Evolutionary conservation across 225 moss, liverwort and hornwort species (phyloP), one percentile per base, ranked within the genome.

Genomic region (Takakia lepidozioides): DNA sequence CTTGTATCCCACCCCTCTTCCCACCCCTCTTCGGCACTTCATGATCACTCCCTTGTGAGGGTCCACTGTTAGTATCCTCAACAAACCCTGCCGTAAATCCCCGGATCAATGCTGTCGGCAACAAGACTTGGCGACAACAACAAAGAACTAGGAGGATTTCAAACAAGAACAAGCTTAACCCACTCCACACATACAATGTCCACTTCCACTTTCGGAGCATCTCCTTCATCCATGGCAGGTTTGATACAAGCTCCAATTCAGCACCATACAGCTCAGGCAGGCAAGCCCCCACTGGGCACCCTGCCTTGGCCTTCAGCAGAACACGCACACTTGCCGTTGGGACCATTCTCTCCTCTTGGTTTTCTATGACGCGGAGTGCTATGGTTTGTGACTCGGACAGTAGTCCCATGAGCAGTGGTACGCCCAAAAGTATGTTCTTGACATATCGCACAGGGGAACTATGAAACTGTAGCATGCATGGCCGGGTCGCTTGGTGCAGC

Each of bases 111-210:
- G 57, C 60, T 2, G 73, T 60, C 17, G 90, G 91, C 11, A 90
- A 28, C 49, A 98, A 58, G 25, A 83, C 55, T 66, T 74, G 66
- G 47, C 85, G 77, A 56, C 98, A 98, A 69, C 90, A 98, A 69
- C 87, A 91, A 14, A 98, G 74, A 16, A 98, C 67, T 22, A 83
- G 25, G 46, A 75, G 57, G 25, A 98, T 48, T 75, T 91, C 87
- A 46, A 87, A 71, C 40, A 98, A 62, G 69, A 91, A 98, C 10
- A 85, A 36, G 58, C 80, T 73, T 11, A 81, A 46, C 28, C 71
- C 85, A 65, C 71, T 84, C 91, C 98, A 90, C 10, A 87, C 65
- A 24, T 75, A 87, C 54, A 91, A 81, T 0, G 83, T 78, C 98
- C 90, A 90, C 53, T 78, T 98, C 82, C 82, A 91, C 20, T 66